phyloP scores from a whole-genome alignment of 164 flowering plant genomes.

The Warburgia ugandensis region DNA sequence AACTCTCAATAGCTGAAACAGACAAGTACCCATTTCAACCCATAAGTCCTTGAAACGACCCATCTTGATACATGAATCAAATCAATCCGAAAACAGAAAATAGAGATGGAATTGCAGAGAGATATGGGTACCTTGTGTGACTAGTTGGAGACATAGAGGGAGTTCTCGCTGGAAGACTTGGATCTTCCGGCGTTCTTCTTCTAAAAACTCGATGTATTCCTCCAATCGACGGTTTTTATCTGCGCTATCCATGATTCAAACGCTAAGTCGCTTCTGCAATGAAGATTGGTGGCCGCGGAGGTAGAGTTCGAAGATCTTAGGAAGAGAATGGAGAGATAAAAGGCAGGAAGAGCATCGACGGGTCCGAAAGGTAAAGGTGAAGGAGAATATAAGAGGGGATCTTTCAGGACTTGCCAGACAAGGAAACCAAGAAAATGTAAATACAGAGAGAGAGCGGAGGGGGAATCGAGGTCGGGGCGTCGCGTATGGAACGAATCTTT shows the following conservation, averaged over 20 bases:
- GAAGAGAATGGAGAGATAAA: neutral
- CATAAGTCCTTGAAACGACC: neutral
- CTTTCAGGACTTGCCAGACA: neutral
- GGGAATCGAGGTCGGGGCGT: conserved; percentile 70
- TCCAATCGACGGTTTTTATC: conserved; percentile 33
- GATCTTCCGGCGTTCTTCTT: conserved; percentile 67
- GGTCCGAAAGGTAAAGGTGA: conserved; percentile 23
- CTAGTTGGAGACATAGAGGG: conserved; percentile 78
- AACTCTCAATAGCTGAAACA: conserved; percentile 11
- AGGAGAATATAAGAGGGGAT: conserved; percentile 14
- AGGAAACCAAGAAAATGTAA: neutral
- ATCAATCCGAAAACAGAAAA: too few relatives aligned
- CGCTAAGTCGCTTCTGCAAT: too few relatives aligned
- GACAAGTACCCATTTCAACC: neutral
- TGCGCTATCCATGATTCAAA: conserved; percentile 20
- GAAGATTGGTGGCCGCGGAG: neutral
- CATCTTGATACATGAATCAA: neutral
- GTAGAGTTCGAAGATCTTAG: neutral
- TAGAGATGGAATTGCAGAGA: too few relatives aligned
- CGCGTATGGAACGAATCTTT: conserved; percentile 67
- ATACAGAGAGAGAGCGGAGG: conserved; percentile 4
- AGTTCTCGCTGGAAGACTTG: conserved; percentile 80
- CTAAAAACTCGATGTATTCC: conserved; percentile 51
- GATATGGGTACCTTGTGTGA: conserved; percentile 48
- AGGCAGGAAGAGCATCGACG: conserved; percentile 28